phyloP scores from a whole-genome alignment of 495 filamentous ascomycete genomes.

The Barbatosphaeria neglecta region DNA sequence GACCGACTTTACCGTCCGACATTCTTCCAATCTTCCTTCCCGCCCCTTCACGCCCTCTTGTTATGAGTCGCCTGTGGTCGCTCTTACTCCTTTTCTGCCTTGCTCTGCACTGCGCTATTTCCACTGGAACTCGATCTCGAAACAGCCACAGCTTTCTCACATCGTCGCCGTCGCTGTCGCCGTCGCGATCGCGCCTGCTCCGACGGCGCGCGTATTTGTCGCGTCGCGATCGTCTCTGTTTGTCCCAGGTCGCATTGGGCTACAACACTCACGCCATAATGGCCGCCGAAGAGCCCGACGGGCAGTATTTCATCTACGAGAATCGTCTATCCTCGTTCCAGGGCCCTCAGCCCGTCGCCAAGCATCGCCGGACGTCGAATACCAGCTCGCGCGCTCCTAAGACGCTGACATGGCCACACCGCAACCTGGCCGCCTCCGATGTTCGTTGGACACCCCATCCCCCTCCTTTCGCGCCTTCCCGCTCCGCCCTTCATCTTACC shows the following conservation, averaged over 20 bases:
- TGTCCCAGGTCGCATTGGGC: not conserved
- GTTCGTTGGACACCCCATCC: constrained; percentile 29
- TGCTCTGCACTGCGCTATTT: not conserved
- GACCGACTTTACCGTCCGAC: not conserved
- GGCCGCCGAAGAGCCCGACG: constrained; percentile 12
- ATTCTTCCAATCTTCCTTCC: not conserved
- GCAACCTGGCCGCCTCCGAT: constrained; percentile 49
- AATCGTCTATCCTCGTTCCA: constrained; percentile 68
- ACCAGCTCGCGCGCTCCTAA: constrained; percentile 44
- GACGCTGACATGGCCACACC: constrained; percentile 65
- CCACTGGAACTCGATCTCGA: not conserved
- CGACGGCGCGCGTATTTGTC: not conserved
- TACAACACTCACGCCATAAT: constrained; percentile 5
- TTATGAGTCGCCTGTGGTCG: not conserved
- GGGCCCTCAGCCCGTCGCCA: constrained; percentile 34
- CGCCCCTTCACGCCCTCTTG: not conserved
- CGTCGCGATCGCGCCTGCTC: not conserved
- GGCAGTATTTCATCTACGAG: constrained; percentile 46
- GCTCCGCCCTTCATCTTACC: not conserved
- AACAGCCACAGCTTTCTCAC: too few species aligned
- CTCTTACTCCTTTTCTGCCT: not conserved
- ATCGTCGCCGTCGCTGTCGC: not conserved
- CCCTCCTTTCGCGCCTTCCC: constrained; percentile 1
- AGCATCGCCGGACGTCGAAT: constrained; percentile 52
- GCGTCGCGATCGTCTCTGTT: too few species aligned